Percentiles rank a stretch among this genome's conserved stretches.
phyloP scores from a whole-genome alignment of 768 basidiomycete genomes.

The Mycena sanguinolenta region DNA sequence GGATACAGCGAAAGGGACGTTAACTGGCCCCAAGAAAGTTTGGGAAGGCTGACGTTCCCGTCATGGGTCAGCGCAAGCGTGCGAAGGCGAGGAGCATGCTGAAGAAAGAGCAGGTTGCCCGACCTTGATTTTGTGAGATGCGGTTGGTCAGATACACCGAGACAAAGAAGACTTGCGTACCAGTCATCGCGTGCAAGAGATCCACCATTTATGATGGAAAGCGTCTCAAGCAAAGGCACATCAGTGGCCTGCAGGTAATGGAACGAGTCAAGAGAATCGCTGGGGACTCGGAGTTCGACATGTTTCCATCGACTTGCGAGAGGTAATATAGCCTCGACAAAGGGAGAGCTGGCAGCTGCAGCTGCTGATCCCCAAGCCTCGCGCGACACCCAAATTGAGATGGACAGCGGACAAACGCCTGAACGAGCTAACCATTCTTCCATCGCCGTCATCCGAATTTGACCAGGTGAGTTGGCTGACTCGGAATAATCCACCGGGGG shows the following conservation, averaged over 20 bases:
- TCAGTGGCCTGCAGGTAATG: conserved; percentile 28
- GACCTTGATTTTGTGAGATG: conserved; percentile 12
- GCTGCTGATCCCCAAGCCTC: conserved; percentile 22
- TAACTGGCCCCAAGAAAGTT: conserved; percentile 23
- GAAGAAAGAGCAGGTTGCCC: conserved; percentile 29
- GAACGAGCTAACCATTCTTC: conserved; percentile 25
- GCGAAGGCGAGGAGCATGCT: conserved; percentile 25
- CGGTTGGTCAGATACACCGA: background rate
- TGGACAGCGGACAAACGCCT: conserved; percentile 26
- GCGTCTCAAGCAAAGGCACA: conserved; percentile 24
- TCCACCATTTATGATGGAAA: conserved; percentile 24
- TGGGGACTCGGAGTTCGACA: conserved; percentile 28
- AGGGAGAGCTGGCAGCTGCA: conserved; percentile 19
- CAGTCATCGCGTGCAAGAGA: conserved; percentile 33
- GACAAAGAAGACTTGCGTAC: conserved; percentile 5
- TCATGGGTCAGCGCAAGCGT: conserved; percentile 24
- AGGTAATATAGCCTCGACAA: conserved; percentile 28
- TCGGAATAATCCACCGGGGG: conserved; percentile 25
- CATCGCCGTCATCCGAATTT: conserved; percentile 15
- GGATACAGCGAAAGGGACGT: conserved; percentile 21
- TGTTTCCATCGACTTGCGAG: conserved; percentile 25
- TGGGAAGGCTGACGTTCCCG: conserved; percentile 28
- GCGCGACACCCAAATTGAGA: conserved; percentile 29
- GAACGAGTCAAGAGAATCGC: conserved; percentile 29
- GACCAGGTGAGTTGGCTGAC: background rate